These are phyloP conservation scores for Talaromyces ruber DNA, from an alignment of 495 filamentous ascomycete species.

Conservation along the genomic window DNA sequence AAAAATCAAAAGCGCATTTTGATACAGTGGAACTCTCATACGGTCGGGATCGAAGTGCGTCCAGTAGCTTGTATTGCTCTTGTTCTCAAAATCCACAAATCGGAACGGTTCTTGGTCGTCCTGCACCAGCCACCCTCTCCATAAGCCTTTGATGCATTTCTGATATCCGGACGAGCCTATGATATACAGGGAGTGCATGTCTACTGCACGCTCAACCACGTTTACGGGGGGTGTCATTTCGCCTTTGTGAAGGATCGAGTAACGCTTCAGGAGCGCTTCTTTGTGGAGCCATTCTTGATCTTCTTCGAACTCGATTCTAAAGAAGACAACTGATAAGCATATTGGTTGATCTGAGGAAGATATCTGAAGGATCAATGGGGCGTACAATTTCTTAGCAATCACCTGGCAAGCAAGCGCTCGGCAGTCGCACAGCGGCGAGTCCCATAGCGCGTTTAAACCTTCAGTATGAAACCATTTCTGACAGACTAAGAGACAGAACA, in stretches of 20 bases:
- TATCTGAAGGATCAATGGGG: constrained; percentile 4
- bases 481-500: constrained; percentile 80
- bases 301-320: constrained; percentile 72
- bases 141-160: constrained; percentile 84
- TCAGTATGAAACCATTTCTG: constrained; percentile 88
- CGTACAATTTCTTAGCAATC: constrained; percentile 79
- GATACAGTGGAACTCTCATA: constrained; percentile 85
- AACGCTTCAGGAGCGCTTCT: constrained; percentile 80
- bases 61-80: constrained; percentile 64
- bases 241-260: constrained; percentile 67
- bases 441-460: constrained; percentile 75
- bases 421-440: constrained; percentile 72
- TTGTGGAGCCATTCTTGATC: constrained; percentile 69
- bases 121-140: constrained; percentile 94
- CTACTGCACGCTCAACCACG: constrained; percentile 84
- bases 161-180: constrained; percentile 94
- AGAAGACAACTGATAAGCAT: background rate
- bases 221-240: constrained; percentile 68
- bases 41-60: constrained; percentile 85
- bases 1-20: constrained; percentile 80
- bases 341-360: background rate
- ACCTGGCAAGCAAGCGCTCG: constrained; percentile 85
- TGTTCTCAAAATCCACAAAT: constrained; percentile 76
- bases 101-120: constrained; percentile 79
- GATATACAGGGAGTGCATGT: constrained; percentile 78